phyloP scores from a whole-genome alignment of 768 basidiomycete species.

The Harrya chromipes region DNA sequence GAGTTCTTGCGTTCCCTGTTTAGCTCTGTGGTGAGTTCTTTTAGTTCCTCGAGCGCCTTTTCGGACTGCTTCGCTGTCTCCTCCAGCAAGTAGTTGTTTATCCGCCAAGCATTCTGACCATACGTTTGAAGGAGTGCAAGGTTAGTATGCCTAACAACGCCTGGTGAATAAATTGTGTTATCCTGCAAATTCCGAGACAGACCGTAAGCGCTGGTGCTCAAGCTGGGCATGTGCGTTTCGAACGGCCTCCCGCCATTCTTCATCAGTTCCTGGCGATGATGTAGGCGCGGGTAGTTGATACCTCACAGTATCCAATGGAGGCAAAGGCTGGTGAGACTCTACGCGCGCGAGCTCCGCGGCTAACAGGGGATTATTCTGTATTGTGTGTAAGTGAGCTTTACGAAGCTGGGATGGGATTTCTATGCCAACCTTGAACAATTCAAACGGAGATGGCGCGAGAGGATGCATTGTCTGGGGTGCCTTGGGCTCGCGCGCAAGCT shows the following conservation, averaged over 20 bases:
- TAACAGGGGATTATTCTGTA: constrained; percentile 64
- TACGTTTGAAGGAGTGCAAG: constrained; percentile 79
- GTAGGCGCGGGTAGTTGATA: constrained; percentile 73
- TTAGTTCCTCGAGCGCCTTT: constrained; percentile 69
- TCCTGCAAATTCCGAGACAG: constrained; percentile 11
- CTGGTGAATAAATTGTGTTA: constrained; percentile 2
- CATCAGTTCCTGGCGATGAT: constrained; percentile 59
- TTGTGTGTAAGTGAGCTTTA: not conserved
- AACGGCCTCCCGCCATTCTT: constrained; percentile 73
- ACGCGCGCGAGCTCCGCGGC: constrained; percentile 73
- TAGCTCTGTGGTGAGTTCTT: constrained; percentile 75
- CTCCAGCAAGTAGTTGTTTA: constrained; percentile 88
- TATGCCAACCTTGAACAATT: constrained; percentile 63
- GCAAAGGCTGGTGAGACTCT: constrained; percentile 62
- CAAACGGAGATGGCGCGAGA: constrained; percentile 58
- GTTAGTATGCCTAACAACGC: constrained; percentile 67
- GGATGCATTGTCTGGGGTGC: constrained; percentile 64
- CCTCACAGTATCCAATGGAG: constrained; percentile 65
- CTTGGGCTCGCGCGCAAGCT: constrained; percentile 69
- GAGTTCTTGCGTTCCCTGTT: constrained; percentile 87
- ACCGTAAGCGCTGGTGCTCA: constrained; percentile 84
- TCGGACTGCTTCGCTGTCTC: constrained; percentile 70
- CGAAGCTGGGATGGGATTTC: not conserved
- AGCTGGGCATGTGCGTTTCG: constrained; percentile 79
- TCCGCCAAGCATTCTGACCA: constrained; percentile 87